Evolutionary conservation across 2,329 filamentous ascomycete genomes (phyloP), one percentile per base, ranked within the genome.

Genomic region (Pestalotiopsis sp.): DNA sequence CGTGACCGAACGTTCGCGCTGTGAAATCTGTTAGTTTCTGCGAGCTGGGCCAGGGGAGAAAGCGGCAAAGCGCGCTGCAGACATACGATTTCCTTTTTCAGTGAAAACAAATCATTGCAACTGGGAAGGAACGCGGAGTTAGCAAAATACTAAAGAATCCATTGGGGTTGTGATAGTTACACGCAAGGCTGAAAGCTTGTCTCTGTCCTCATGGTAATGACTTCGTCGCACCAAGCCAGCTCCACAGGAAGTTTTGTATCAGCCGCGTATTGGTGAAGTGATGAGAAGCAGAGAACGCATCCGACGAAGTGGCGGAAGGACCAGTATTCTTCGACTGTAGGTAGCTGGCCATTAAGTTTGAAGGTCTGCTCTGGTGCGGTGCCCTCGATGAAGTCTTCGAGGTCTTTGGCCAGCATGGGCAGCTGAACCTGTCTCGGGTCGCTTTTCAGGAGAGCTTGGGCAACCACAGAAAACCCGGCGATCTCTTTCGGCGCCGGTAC

Each of bases 321-420:
- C 70, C 71, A 72, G 65, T 73, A 72, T 52, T 73, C 70, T 6
- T 71, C 65, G 6, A 67, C 63, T 1, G 56, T 70, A 4, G 70
- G 69, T 13, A 71, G 24, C 9, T 58, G 66, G 1, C 70, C 70
- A 0, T 68, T 66, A 48, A 73, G 70, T 20, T 71, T 66, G 24
- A 67, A 67, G n/a, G 66, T 66, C 35, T 73, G 71, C 38, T 73
- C 71, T 3, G 68, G 24, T 3, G 66, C 68, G 62, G 68, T 70
- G 14, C 67, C 66, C n/a, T 71, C 67, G 64, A 73, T 70, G 63
- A 73, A 73, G 35, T 72, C 68, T 52, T 70, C 60, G 3, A 72
- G 35, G 39, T 71, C 70, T 3, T 68, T 55, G 1, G 65, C 68
- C 5, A 72, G 66, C 13, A 61, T 67, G 3, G 24, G 39, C 3